Base-by-base conservation (phyloP, 345 rosid species). In the Salix suchowensis region DNA sequence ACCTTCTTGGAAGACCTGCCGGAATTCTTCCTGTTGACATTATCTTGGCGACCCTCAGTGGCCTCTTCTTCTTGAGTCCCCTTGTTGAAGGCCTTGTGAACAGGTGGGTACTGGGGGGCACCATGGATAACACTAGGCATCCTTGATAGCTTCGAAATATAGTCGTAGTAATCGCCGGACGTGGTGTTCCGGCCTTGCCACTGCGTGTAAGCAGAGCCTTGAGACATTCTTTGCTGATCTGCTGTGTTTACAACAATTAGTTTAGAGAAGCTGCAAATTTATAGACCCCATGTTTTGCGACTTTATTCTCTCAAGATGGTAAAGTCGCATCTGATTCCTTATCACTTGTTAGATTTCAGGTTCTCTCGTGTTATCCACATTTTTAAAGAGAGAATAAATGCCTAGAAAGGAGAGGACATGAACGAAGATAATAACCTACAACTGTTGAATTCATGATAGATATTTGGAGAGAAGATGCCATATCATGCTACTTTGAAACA, bases 51-150 rank as follows among this genome's bases (percentile, higher is more conserved):
- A 37, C 80, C 75, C 71, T 71, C 79, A 18, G 50, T 64, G 9
- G 74, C 18, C 19, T 52, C 67, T 16, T 76, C 14, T 73, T 64
- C 36, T 1, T 23, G 46, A 8, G 21, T 21, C 26, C 32, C 74
- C n/a, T 32, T 80, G 21, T 86, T 82, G 84, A 89, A 84, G 71
- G 36, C 79, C 62, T 64, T 75, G 83, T 78, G 79, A 26, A 84
- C 84, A 24, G 9, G 82, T 0, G 91, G 91, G 84, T 88, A 88
- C 14, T 77, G 86, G 30, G 89, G 83, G 15, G 68, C 74, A 65
- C 77, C 87, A 7, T 74, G 68, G 28, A 82, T 72, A 26, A 79
- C 30, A 48, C 77, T 86, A 10, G 89, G 77, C 77, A 3, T 64
- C 82, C 82, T 80, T 16, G 78, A 70, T 18, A 84, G 58, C 32